Base-by-base conservation (phyloP, 73 alveolate species). In the Paramecium biaurelia region DNA sequence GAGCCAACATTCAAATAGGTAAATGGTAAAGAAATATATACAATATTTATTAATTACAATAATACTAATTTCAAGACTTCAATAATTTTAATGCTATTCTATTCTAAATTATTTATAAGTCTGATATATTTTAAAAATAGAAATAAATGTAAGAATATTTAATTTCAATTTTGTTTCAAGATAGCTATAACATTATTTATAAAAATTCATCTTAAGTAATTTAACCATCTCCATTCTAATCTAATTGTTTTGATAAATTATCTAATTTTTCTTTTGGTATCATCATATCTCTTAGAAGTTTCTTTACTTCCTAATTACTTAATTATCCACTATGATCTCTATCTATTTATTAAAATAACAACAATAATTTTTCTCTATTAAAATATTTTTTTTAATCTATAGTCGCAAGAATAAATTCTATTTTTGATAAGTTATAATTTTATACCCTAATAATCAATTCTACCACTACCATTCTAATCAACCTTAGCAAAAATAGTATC, bases 281-380 rank as follows among this genome's bases (percentile, higher is more conserved):
- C 11, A 43, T 7, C 76, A 79, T 79, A 20, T 79, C 90, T 20
- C 90, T 79, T 4, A 79, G 11, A 4, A 79, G 30, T 79, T 79
- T 79, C 47, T 30, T 30, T 1, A 79, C 45, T 79, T 79, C 76
- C 5, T 32, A 26, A 42, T 47, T 79, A 20, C 57, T 43, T 26
- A 79, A 45, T 10, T 38, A 79, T 24, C 90, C 90, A 21, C 90
- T 79, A 43, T 79, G 90, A 42, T 79, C 90, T 47, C 74, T 79
- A 47, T 79, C 90, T 4, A 79, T 41, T 24, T 47, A 7, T 41
- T 41, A 12, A 26, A 79, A 79, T 3, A 79, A n/a, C 45, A 21
- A 4, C 12, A 23, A 9, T 12, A 42, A 34, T 34, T 79, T 79
- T 34, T 79, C 90, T 43, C 2, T 24, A 79, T 79, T 79, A 43